Base-by-base conservation (phyloP, 176 grass and related monocot genomes). In the Carex parvula region DNA sequence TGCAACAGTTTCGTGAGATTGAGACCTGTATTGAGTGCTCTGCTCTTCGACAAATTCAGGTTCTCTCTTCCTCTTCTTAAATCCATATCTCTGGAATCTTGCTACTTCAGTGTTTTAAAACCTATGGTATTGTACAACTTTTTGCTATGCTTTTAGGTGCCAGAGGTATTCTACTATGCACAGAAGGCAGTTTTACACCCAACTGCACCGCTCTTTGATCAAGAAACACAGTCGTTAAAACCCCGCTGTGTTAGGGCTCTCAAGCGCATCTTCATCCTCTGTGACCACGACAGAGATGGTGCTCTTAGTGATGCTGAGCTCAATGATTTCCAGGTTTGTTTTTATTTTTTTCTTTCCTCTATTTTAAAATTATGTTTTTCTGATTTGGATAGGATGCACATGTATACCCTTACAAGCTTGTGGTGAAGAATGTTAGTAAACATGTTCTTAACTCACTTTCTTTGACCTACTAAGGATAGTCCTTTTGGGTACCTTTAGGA, bases 11-110 rank as follows among this genome's bases (percentile, higher is more conserved):
- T 79, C 85, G 93, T 2, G 93, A 99, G 85, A 99, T 99, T 14
- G 93, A 99, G 85, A 94, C 97, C 42, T 99, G 97, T 90, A 99
- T 99, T 11, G 97, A 99, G 70, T 99, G 97, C 67, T 99, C 93
- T 1, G 93, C 91, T 16, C 93, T 99, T 64, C 87, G 96, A 71
- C 93, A 99, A 90, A 95, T 99, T 85, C 97, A 99, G 93, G 97
- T 99, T 70, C 20, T 50, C 48, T 64, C 4, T 85, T 33, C 10
- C 46, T 50, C 10, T 50, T 50, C 15, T 77, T 56, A 1, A 53
- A 32, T 57, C 14, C 33, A 64, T 22, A 24, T 13, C 53, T 63
- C 79, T 62, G 0, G 12, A 81, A 64, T 18, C 1, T 42, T 48
- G 13, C 29, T 17, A 24, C 18, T 33, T 64, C 15, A 81, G n/a